phyloP scores from a whole-genome alignment of 1,284 basidiomycete genomes.

The Apiotrichum brassicae region DNA sequence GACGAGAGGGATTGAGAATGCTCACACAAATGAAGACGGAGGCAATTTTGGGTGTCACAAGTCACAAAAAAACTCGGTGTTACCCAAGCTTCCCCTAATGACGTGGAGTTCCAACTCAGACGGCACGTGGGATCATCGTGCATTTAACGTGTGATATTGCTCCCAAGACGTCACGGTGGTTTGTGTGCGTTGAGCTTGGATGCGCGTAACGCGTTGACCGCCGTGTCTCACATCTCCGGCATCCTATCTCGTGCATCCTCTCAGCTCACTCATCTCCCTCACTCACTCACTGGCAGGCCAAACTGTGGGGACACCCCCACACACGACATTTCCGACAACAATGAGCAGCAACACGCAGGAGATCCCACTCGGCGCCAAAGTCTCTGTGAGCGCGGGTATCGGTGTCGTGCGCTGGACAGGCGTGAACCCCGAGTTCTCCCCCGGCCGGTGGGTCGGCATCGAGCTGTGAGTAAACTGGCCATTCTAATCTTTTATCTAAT shows the following conservation, averaged over 20 bases:
- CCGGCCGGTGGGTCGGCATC: conserved; percentile 92
- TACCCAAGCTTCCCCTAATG: too few relatives aligned
- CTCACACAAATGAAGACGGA: background rate
- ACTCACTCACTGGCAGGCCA: background rate
- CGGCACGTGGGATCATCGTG: too few relatives aligned
- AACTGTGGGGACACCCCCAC: conserved; percentile 1
- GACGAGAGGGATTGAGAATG: too few relatives aligned
- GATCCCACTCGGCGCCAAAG: conserved; percentile 46
- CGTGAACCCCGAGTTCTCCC: conserved; percentile 68
- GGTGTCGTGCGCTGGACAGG: conserved; percentile 86
- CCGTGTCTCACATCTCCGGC: too few relatives aligned
- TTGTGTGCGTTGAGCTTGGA: too few relatives aligned
- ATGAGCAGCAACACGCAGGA: conserved; percentile 40
- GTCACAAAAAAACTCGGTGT: too few relatives aligned
- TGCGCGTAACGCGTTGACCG: conserved; percentile 4
- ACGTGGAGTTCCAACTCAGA: too few relatives aligned
- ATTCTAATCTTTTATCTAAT: background rate
- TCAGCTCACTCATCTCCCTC: background rate
- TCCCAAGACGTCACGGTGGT: too few relatives aligned
- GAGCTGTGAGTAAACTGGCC: conserved; percentile 56
- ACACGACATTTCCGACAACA: background rate
- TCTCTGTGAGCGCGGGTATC: conserved; percentile 67
- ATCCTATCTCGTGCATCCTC: too few relatives aligned
- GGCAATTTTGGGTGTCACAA: background rate
- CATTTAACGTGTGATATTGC: too few relatives aligned